Evolutionary conservation across 164 flowering plant genomes (phyloP).

Genomic region (Piper betle): DNA sequence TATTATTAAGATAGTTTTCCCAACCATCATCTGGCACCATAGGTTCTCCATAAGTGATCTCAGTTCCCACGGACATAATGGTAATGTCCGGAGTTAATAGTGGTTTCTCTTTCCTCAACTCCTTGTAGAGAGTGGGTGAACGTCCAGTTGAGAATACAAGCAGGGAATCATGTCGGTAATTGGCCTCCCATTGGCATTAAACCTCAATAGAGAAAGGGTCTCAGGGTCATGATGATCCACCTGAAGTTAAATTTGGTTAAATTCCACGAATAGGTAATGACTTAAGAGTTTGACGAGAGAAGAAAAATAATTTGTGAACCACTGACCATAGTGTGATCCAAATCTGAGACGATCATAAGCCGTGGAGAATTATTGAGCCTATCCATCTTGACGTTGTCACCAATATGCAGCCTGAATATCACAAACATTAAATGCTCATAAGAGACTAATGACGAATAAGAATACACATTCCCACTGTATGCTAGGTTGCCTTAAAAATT

Average conservation of each 20-base stretch:
- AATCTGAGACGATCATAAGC: slow-evolving; percentile 96
- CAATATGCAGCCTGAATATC: neutral
- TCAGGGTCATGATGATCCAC: slow-evolving; percentile 95
- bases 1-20: slow-evolving; percentile 59
- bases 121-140: slow-evolving; percentile 75
- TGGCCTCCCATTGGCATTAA: slow-evolving; percentile 84
- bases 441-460: no score
- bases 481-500: no score
- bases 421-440: no score
- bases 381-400: slow-evolving; percentile 33
- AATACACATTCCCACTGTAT: no score
- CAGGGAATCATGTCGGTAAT: slow-evolving; percentile 72
- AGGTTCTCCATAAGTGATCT: slow-evolving; percentile 78
- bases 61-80: slow-evolving; percentile 97
- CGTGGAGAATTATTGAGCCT: slow-evolving; percentile 49
- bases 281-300: neutral
- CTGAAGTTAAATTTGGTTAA: slow-evolving; percentile 24
- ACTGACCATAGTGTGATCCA: slow-evolving; percentile 92
- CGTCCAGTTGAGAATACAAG: slow-evolving; percentile 95
- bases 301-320: neutral
- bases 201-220: slow-evolving; percentile 70
- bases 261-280: neutral
- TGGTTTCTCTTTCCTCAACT: slow-evolving; percentile 92
- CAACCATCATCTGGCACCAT: slow-evolving; percentile 93
- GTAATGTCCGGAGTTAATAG: slow-evolving; percentile 93